Base-by-base conservation (phyloP, 2,329 filamentous ascomycete species). In the Teratosphaeria viscida region DNA sequence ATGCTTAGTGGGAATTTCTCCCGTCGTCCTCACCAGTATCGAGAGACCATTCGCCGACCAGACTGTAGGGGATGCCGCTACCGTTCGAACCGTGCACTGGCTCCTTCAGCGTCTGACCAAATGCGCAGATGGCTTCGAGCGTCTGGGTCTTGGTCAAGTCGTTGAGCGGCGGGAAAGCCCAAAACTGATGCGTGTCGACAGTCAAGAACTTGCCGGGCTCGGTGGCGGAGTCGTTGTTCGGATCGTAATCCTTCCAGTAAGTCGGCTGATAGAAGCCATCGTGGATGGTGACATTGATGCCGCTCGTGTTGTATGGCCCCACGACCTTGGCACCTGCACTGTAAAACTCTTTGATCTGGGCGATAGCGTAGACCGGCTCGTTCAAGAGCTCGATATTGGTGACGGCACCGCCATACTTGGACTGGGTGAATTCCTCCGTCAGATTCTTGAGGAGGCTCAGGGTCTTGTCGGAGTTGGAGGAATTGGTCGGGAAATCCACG, bases 111-210 rank as follows among this genome's bases (percentile, higher is more conserved):
- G 34, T 32, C 11, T 61, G 35, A 1, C 54, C 59, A 47, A 63
- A 65, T 11, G 55, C n/a, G 60, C 66, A 68, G 47, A 68, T 63
- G 5, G 32, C 34, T 34, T 64, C 27, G 12, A 68, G 58, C 35
- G 64, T 63, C 35, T 61, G 55, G 12, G 54, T 16, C 35, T 61
- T 54, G 26, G 61, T 43, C n/a, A 68, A 58, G 29, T 59, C 62
- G 57, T 59, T 52, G 47, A 62, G 53, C 2, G 66, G 66, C 39
- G 66, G 62, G 58, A 68, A 68, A n/a, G 65, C 66, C 60, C 63
- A 68, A 60, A 66, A 68, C 54, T 68, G 66, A 61, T 68, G 66
- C 6, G 66, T 66, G 57, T 68, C 66, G 52, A 68, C 35, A 5
- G 60, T 63, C 26, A 65, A 19, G 32, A 19, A 39, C 23, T 37